Evolutionary conservation across 2,329 filamentous ascomycete species (phyloP), one percentile per base, ranked within the genome.

Genomic region (Colletotrichum tofieldiae): DNA sequence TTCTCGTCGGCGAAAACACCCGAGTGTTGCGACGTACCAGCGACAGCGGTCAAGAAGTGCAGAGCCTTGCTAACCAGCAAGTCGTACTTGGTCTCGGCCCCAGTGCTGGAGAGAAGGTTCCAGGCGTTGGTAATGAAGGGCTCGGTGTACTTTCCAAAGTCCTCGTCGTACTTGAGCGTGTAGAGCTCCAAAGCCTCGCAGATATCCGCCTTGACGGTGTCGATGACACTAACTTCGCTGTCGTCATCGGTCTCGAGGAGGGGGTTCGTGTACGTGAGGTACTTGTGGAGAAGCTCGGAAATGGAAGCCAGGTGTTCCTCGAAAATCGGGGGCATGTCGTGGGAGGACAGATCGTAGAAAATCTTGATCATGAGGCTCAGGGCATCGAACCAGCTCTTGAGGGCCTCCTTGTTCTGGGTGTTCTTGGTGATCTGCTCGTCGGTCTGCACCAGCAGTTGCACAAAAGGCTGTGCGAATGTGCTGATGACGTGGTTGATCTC

Each of bases 401-500:
- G 87, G 20, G 87, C 90, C 6, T 89, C 89, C 78, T 93, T 93
- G 81, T 98, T 93, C 81, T 90, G 86, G 78, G 92, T 89, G 80
- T 95, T 94, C 77, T 92, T 89, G 71, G 93, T 89, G 77, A 99
- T 92, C 75, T 90, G 89, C 72, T 86, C 85, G 81, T 95, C 92
- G 65, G 91, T 93, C 74, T 90, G 93, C 77, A 90, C 89, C 76
- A 98, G 90, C 73, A 98, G 88, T 67, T 90, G 88, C 67, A 98
- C 87, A 81, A 97, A 98, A 0, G 96, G 93, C 49, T 89, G 86
- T 71, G 94, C 93, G 81, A 99, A 98, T 70, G 92, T 94, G 73
- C 86, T 86, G 64, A 99, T 89, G 68, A 99, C 97, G 85, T 99
- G 96, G 82, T 98, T 96, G 85, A 99, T 97, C 84, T 99, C 96